A percentile compares a stretch with the other conserved stretches of the same genome.
phyloP scores from a whole-genome alignment of 2,329 filamentous ascomycete genomes.

The Colletotrichum sp. region DNA sequence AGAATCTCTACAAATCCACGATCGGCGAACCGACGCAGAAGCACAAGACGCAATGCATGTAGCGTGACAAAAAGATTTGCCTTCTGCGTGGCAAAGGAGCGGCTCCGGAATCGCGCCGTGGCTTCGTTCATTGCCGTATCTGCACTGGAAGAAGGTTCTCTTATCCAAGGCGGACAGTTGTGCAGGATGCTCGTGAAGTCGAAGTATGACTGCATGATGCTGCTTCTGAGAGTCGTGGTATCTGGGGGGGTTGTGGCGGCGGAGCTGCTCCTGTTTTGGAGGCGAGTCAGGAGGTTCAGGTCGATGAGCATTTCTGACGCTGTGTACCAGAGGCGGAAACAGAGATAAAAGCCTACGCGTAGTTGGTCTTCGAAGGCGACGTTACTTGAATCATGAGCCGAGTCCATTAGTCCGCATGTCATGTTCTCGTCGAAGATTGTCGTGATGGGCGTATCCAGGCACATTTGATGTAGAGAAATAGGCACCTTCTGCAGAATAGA shows the following conservation, averaged over 20 bases:
- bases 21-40: slow-evolving; percentile 15
- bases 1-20: neutral
- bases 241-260: neutral
- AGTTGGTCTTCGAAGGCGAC: neutral
- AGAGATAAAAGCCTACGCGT: neutral
- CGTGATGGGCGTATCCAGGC: slow-evolving; percentile 43
- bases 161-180: neutral
- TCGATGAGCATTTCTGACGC: slow-evolving; percentile 8
- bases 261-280: neutral
- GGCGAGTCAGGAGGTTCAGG: neutral
- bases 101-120: rapidly evolving
- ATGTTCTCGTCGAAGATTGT: slow-evolving; percentile 19
- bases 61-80: slow-evolving; percentile 45
- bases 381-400: neutral
- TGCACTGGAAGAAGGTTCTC: neutral
- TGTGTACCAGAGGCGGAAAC: neutral
- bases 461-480: slow-evolving; percentile 48
- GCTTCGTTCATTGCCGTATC: neutral
- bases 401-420: neutral
- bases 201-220: slow-evolving; percentile 26
- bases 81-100: slow-evolving; percentile 38
- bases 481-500: slow-evolving; percentile 44
- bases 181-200: slow-evolving; percentile 26
- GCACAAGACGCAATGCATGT: slow-evolving; percentile 46
- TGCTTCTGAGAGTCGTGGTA: neutral